Base-by-base conservation (phyloP, 1,284 basidiomycete genomes). In the Sanghuangporus baumii region DNA sequence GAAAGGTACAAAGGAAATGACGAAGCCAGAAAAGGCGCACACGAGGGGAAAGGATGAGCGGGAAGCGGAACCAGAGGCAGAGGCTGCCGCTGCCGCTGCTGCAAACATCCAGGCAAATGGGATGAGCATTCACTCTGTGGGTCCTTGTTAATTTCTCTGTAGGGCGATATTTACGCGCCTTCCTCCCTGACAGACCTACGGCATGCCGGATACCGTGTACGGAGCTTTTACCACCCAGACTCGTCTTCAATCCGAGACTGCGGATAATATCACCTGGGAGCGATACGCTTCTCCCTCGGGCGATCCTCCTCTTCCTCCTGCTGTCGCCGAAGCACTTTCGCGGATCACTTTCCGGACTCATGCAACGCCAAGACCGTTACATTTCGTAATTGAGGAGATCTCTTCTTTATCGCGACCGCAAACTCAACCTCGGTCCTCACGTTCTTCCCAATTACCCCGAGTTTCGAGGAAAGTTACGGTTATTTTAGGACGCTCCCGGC, bases 401-500 rank as follows among this genome's bases (percentile, higher is more conserved):
- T 41, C 66, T 5, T 63, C 61, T 47, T 67, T 71, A 59, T 64
- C 70, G 18, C 70, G 68, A 51, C 63, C 26, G 5, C 26, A 31
- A 31, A 48, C 51, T 68, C 62, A 37, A 67, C 65, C 37, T 70
- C 69, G 61, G 26, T 4, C 26, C 26, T 31, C 26, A 31, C 3
- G 26, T 31, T 31, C 16, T 46, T 11, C 16, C 6, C 3, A 9
- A 4, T 6, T n/a, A 26, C 12, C n/a, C 7, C 50, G 50, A 20
- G 47, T 11, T n/a, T 69, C 67, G 9, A 71, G 71, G 55, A 71
- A 83, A 51, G 76, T 92, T 47, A 71, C 92, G 18, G 75, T 90
- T 38, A 78, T 94, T 14, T 74, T 83, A 11, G 91, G 93, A 0
- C 82, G 92, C 11, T 89, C 88, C 23, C 76, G 91, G 55, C 75